Evolutionary conservation across 2,329 filamentous ascomycete species (phyloP).

Genomic region (Coniochaeta sp.): DNA sequence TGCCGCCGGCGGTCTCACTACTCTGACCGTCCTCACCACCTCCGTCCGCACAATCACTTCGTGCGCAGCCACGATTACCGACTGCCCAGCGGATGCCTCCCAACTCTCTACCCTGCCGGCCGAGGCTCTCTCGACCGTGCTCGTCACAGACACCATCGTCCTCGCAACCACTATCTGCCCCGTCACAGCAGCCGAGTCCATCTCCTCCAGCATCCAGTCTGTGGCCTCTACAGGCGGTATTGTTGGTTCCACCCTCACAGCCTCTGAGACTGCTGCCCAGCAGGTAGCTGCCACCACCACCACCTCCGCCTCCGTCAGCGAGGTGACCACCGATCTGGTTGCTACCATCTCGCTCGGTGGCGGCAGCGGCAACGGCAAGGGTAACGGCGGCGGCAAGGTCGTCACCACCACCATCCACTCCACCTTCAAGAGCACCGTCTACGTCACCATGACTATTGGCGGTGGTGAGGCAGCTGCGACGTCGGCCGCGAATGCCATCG

Average conservation of each 20-base stretch:
- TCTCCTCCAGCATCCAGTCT: conserved; percentile 27
- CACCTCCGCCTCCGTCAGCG: conserved; percentile 11
- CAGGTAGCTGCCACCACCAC: conserved; percentile 7
- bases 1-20: conserved; percentile 20
- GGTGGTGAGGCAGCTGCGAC: conserved; percentile 4
- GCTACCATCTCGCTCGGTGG: conserved; percentile 16
- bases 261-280: conserved; percentile 17
- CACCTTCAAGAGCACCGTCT: conserved; percentile 17
- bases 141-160: conserved; percentile 30
- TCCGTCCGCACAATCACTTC: conserved; percentile 26
- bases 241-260: conserved; percentile 30
- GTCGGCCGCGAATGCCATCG: conserved; percentile 1
- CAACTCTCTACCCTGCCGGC: conserved; percentile 20
- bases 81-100: conserved; percentile 28
- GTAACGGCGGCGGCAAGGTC: conserved; percentile 9
- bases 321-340: conserved; percentile 12
- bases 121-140: conserved; percentile 19
- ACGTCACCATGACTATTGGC: conserved; percentile 11
- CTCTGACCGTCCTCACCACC: conserved; percentile 29
- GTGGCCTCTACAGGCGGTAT: conserved; percentile 23
- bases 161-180: conserved; percentile 35
- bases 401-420: conserved; percentile 17
- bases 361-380: background rate
- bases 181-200: conserved; percentile 28
- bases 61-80: conserved; percentile 29